Percentiles rank a stretch among this genome's conserved stretches.
Conservation (phyloP, 768 basidiomycete genomes). For the Kwoniella sp. region DNA sequence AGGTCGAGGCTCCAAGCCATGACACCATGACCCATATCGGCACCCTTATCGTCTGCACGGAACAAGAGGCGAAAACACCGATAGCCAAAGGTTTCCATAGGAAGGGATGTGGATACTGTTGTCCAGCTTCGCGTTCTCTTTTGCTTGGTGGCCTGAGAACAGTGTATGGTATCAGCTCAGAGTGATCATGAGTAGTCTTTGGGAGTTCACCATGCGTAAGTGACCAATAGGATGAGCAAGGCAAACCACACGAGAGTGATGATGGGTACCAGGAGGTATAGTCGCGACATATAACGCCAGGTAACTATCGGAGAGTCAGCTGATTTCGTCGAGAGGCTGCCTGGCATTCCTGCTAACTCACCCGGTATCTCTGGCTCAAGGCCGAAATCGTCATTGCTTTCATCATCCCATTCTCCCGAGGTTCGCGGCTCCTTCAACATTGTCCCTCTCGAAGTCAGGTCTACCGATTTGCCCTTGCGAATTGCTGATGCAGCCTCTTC, state of each 20-base stretch:
- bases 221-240: constrained; percentile 33
- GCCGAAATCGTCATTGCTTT: constrained; percentile 20
- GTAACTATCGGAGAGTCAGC: no score
- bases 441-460: no score
- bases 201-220: constrained; percentile 42
- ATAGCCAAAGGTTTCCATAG: constrained; percentile 38
- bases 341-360: constrained; percentile 13
- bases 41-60: constrained; percentile 38
- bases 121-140: constrained; percentile 34
- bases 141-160: constrained; percentile 44
- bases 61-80: constrained; percentile 44
- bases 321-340: no score
- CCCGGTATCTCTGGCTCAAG: constrained; percentile 31
- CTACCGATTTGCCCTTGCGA: no score
- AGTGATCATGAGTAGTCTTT: background rate
- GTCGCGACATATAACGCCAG: constrained; percentile 39
- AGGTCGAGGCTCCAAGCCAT: constrained; percentile 8
- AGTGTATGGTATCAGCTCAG: background rate
- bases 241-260: constrained; percentile 30
- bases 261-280: constrained; percentile 44
- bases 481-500: background rate
- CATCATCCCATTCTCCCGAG: constrained; percentile 21
- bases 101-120: constrained; percentile 45
- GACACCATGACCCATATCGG: constrained; percentile 38
- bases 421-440: no score